Evolutionary conservation across 1,284 basidiomycete species (phyloP), one percentile per base, ranked within the genome.

Genomic region (Ceratorhiza oryzae-sativae): DNA sequence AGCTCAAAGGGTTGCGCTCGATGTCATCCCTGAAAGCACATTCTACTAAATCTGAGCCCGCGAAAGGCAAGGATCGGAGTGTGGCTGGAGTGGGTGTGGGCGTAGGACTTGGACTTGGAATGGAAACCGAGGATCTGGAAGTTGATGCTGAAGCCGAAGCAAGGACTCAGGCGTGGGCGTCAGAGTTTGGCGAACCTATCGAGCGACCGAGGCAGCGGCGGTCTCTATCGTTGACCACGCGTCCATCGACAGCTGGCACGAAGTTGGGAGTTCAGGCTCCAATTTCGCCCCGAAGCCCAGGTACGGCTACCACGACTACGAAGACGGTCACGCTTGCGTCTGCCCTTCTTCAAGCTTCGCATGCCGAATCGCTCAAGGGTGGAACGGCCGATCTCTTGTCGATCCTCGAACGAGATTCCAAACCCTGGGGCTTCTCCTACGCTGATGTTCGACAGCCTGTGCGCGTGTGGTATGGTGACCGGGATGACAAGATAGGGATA

Each of bases 381-480:
- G 92, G 92, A 0, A 94, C 97, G 74, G 88, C 90, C 55, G 97
- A 99, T 81, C 86, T 99, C 8, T 80, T 98, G 72, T 90, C 74
- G 18, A 75, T 75, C 41, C 71, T 75, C 23, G 74, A 75, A 34
- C 65, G 74, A 6, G 77, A 77, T 36, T 75, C 76, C 8, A 77
- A 78, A 56, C 77, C 78, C 1, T 80, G 80, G 77, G 83, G 82
- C 0, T 84, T 85, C 76, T 74, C 77, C 18, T 86, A 85, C 74
- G 76, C 79, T 0, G 87, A 93, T 27, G 91, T 97, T 73, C 86
- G 87, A 10, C 89, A 92, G 76, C 84, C 83, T n/a, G 90, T 94
- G 59, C 88, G 88, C 51, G 89, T 98, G 45, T 98, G 95, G 95
- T 95, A 95, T 76, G 97, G 97, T 1, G 91, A 94, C 76, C 87